Evolutionary conservation across 2,329 filamentous ascomycete species (phyloP).

Genomic region (Daldinia sp.): DNA sequence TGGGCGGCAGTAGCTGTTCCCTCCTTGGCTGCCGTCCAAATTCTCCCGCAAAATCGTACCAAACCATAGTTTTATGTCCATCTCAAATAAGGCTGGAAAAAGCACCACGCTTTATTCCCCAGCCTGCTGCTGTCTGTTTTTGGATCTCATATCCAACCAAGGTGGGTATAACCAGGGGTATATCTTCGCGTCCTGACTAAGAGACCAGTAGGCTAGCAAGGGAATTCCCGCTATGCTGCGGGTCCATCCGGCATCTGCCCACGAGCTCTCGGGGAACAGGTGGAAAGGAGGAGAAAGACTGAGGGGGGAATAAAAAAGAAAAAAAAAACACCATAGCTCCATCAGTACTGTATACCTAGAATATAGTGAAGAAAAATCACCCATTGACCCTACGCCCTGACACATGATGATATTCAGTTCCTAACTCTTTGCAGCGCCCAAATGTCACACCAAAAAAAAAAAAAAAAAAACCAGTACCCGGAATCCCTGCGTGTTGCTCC

Average conservation of each 20-base stretch:
- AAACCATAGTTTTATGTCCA: constrained; percentile 10
- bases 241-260: constrained; percentile 7
- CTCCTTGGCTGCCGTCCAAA: constrained; percentile 16
- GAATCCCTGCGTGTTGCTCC: constrained; percentile 31
- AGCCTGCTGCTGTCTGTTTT: constrained; percentile 11
- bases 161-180: constrained; percentile 13
- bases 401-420: constrained; percentile 31
- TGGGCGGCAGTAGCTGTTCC: constrained; percentile 20
- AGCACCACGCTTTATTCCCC: constrained; percentile 1
- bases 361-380: not conserved
- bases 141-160: constrained; percentile 10
- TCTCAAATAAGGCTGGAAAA: constrained; percentile 18
- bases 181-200: constrained; percentile 22
- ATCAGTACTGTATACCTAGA: constrained; percentile 15
- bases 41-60: constrained; percentile 17
- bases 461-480: constrained; percentile 10
- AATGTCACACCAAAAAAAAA: constrained; percentile 18
- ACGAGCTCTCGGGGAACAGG: constrained; percentile 11
- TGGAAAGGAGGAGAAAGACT: constrained; percentile 1
- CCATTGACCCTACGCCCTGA: constrained; percentile 29
- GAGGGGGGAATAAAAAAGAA: constrained; percentile 7
- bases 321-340: constrained; percentile 5
- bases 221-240: constrained; percentile 17
- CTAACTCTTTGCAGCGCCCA: constrained; percentile 29
- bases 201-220: constrained; percentile 11